Evolutionary conservation across 2,329 filamentous ascomycete species (phyloP), one percentile per base, ranked within the genome.

Genomic region (Waltergamsia citrina): DNA sequence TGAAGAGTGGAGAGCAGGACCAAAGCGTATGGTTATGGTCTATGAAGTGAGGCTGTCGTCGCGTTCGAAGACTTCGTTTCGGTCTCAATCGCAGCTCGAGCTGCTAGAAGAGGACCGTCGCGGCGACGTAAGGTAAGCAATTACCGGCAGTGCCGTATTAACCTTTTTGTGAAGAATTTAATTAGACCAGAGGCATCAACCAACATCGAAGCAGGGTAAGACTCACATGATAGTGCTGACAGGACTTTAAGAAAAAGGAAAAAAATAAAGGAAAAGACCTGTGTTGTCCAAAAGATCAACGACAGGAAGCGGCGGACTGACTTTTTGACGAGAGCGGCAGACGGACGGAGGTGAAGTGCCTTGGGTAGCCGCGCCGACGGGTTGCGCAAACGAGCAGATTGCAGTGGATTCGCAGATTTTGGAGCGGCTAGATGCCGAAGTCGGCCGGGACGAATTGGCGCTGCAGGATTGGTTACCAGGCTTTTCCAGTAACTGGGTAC

Each of bases 261-360:
- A 20, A 21, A 14, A 8, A 20, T 21, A 23, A 23, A 16, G 20
- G 22, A 32, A 11, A 23, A 14, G 12, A 11, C 10, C 18, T 6
- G 24, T 9, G n/a, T 10, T 16, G 15, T 23, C 20, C 19, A 32
- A 29, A 32, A 12, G 12, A 32, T 18, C 10, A 15, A 9, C n/a
- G 15, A 31, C 12, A 18, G 10, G 8, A 23, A 32, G 30, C 7
- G 14, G 14, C 3, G 30, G 30, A 15, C 4, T 18, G 18, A 6
- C 19, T 21, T 10, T 22, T 7, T 19, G 11, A 16, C 14, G 10
- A 18, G 12, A 24, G 19, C 31, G 31, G 31, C 24, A 33, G 26
- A 25, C 31, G 31, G 31, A 25, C 24, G 31, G 21, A n/a, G n/a
- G n/a, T n/a, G n/a, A n/a, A n/a, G n/a, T n/a, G n/a, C 31, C 31